A percentile compares a stretch with the other conserved stretches of the same genome.
phyloP scores from a whole-genome alignment of 1,284 basidiomycete species.

The Anthracocystis setariae region DNA sequence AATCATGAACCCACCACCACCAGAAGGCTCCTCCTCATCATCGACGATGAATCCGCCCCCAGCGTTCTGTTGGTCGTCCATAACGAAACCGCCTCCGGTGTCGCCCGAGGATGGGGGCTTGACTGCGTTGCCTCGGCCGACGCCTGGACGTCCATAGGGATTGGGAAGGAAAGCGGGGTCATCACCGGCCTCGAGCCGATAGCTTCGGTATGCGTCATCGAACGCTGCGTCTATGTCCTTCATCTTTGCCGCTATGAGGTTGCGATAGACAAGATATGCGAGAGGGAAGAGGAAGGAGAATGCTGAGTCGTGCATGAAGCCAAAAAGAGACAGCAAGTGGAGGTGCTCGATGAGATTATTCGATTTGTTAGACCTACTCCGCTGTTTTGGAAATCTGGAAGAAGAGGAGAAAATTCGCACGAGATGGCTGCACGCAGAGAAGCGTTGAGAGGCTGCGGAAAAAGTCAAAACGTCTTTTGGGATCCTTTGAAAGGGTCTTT shows the following conservation, averaged over 20 bases:
- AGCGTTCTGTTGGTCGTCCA: not conserved
- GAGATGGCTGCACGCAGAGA: too few species aligned
- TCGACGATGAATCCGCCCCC: conserved; percentile 38
- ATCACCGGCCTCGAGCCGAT: conserved; percentile 43
- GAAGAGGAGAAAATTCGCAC: too few species aligned
- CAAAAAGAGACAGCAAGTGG: conserved; percentile 3
- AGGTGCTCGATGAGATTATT: too few species aligned
- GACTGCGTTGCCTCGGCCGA: not conserved
- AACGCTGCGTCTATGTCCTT: conserved; percentile 44
- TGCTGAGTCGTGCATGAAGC: conserved; percentile 30
- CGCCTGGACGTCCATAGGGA: conserved; percentile 27
- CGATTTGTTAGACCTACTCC: too few species aligned
- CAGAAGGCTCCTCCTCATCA: not conserved
- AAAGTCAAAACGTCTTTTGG: too few species aligned
- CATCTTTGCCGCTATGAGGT: conserved; percentile 11
- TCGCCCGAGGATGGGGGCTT: not conserved
- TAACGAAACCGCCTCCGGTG: too few species aligned
- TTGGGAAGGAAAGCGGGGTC: conserved; percentile 42
- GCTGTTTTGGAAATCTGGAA: too few species aligned
- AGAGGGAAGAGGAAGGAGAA: not conserved
- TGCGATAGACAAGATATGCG: not conserved
- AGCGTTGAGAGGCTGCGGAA: too few species aligned
- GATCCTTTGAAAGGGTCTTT: too few species aligned
- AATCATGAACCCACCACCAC: conserved; percentile 36
- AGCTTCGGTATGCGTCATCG: conserved; percentile 49